Evolutionary conservation across 2,329 filamentous ascomycete genomes (phyloP), one percentile per base, ranked within the genome.

Genomic region (Claviceps cyperi): DNA sequence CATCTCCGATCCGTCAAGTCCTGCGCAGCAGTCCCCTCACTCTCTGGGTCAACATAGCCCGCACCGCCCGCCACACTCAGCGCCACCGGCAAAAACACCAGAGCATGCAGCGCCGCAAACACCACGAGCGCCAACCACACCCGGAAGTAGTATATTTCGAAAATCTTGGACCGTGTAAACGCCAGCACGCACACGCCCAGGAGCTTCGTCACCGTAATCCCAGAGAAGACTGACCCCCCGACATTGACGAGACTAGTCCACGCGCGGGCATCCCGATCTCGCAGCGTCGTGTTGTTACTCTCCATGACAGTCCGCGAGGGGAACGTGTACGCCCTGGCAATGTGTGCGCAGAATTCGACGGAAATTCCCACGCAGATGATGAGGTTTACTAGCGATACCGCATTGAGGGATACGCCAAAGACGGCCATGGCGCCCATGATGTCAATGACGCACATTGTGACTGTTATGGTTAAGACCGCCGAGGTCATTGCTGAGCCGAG

Each of bases 91-190:
- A 98, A 70, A 65, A 97, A 94, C 7, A 98, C 77, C 46, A 98
- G 73, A 0, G 92, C 88, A 65, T 98, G 92, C 9, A 83, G 76
- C 7, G 87, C 87, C 2, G 90, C 94, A 65, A 95, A 91, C 9
- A 94, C 65, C 11, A 98, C 90, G 50, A 98, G 77, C 6, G 90
- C 84, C 17, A 96, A 72, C 92, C 92, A 98, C 43, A 98, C 86
- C 43, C 92, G 79, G 75, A 98, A 98, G 68, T 98, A 98, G 69
- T 98, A 98, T 51, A 98, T 88, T 71, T 98, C 94, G 60, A 98
- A 98, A 62, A 98, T 98, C 78, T 97, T 98, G 66, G 87, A 94
- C 48, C 86, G 75, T 7, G 92, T 98, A 61, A 96, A 98, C 0
- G 92, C 92, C 19, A 98, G 73, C 37, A 98, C 92, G 44, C 77